Evolutionary conservation across 768 basidiomycete genomes (phyloP).

Genomic region (Rhodocollybia butyracea): DNA sequence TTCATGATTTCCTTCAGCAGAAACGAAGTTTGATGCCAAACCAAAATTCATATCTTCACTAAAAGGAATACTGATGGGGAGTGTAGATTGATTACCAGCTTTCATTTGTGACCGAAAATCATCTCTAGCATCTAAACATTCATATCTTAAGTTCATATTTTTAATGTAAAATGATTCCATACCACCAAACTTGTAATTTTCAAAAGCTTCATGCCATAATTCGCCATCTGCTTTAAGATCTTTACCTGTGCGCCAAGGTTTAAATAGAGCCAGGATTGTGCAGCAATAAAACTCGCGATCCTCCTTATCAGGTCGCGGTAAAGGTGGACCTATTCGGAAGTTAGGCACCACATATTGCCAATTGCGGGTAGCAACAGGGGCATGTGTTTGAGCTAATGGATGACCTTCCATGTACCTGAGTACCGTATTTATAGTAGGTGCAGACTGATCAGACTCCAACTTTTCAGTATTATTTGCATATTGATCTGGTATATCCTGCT

Average conservation of each 20-base stretch:
- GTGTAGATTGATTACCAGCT: background rate
- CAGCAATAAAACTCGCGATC: conserved; percentile 29
- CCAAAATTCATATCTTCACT: background rate
- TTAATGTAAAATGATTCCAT: conserved; percentile 14
- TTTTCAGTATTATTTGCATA: too few relatives aligned
- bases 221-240: conserved; percentile 20
- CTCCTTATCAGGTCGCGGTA: conserved; percentile 27
- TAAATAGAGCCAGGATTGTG: conserved; percentile 31
- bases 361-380: background rate
- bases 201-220: conserved; percentile 22
- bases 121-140: conserved; percentile 25
- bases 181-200: conserved; percentile 7
- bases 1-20: too few relatives aligned
- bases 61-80: background rate
- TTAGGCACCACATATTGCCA: conserved; percentile 18
- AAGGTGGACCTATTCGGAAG: conserved; percentile 22
- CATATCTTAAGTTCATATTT: conserved; percentile 23
- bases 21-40: background rate
- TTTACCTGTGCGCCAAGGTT: conserved; percentile 26
- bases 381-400: conserved; percentile 6
- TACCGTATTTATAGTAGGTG: background rate
- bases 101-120: conserved; percentile 19
- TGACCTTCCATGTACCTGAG: background rate
- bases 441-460: background rate
- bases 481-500: background rate